A percentile compares a stretch with the other conserved stretches of the same genome.
Evolutionary conservation across 805 yeast genomes (phyloP).

Genomic region (Maudiozyma barnettii): DNA sequence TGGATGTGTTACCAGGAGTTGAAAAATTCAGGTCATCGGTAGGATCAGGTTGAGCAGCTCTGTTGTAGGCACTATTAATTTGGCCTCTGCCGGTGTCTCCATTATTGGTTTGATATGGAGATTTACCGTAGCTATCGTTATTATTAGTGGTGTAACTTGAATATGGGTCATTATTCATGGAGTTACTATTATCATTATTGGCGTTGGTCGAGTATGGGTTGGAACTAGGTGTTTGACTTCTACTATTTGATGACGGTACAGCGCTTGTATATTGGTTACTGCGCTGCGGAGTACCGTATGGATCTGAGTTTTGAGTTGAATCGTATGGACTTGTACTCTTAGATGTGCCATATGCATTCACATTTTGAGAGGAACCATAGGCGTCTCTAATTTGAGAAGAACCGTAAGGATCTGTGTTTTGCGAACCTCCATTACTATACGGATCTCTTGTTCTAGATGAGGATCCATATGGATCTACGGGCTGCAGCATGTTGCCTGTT

Average conservation of each 20-base stretch:
- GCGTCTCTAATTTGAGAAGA: not conserved
- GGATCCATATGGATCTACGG: not conserved
- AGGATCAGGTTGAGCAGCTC: not conserved
- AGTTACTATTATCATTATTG: not conserved
- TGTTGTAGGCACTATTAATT: not conserved
- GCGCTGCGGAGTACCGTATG: not conserved
- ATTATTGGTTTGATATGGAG: not conserved
- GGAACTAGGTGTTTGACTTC: not conserved
- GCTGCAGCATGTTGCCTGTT: not conserved
- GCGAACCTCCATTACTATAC: not conserved
- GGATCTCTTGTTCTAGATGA: not conserved
- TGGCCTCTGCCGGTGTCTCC: not conserved
- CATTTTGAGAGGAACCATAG: not conserved
- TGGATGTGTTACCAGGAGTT: not conserved
- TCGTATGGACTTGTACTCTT: not conserved
- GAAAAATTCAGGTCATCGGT: not conserved
- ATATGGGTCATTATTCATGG: not conserved
- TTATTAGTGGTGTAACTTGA: not conserved
- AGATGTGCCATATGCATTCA: not conserved
- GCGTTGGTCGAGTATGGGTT: not conserved
- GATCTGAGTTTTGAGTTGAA: not conserved
- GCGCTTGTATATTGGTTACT: not conserved
- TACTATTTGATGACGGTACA: not conserved
- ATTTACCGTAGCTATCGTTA: not conserved
- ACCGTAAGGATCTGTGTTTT: not conserved